Evolutionary conservation across 441 rosid species (phyloP), one percentile per base, ranked within the genome.

Genomic region (Flueggea neowawraea): DNA sequence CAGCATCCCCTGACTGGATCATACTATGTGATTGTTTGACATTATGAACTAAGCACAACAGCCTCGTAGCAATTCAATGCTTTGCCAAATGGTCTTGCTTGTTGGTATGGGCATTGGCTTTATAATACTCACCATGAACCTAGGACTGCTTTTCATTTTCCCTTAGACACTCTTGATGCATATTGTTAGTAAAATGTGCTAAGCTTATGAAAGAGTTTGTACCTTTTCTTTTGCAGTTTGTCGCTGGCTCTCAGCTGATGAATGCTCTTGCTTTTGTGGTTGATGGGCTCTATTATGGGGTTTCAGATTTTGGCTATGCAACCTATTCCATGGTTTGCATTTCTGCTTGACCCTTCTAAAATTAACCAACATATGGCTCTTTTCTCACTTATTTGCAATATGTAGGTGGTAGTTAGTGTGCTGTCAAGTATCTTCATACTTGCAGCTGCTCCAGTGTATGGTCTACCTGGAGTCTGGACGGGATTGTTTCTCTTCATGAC

Each of bases 221-320:
- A 58, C 72, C 56, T 11, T 57, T 62, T 41, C 10, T 60, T 16
- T 67, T 77, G 70, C 84, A 95, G 99, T 95, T 95, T 72, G 95
- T 95, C 67, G 97, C 97, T 59, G 91, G 94, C 72, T 82, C 99
- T 57, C 99, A 89, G 69, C 97, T 97, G 28, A 74, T 95, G 69
- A 95, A 95, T 71, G 97, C 97, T 52, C 61, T 89, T 28, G 99
- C 99, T 14, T 95, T 95, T 57, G 90, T 95, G 65, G 65, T 89
- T 31, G 99, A 95, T 63, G 99, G 99, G 50, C 95, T 95, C 4
- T 95, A 91, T 54, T 91, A 91, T 52, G 99, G 97, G 28, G 99
- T 85, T 73, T 91, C 97, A 6, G 99, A 95, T 78, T 91, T 83
- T 10, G 92, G 81, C 74, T 91, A 83, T 79, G 96, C 99, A 45